Base-by-base conservation (phyloP, 768 basidiomycete genomes). In the Boletus subparvulus region DNA sequence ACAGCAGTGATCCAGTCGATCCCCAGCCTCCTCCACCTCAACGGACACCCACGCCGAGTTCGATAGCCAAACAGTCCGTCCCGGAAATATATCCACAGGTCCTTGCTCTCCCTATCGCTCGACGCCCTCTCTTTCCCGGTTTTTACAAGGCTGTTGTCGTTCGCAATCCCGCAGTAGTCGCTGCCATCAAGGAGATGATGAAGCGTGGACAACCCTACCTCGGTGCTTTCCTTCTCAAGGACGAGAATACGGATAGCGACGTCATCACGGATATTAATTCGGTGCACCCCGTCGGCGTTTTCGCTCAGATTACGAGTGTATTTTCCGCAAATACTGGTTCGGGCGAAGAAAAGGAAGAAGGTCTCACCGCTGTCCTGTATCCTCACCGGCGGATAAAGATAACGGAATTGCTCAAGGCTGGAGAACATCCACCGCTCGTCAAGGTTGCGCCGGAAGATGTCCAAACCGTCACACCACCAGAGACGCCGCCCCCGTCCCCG, bases 101-200 rank as follows among this genome's bases (percentile, higher is more conserved):
- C 42, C 83, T 98, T 28, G 96, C 95, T 3, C 83, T 98, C 0
- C 96, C 96, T 4, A 98, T 98, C 57, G 94, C 94, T 33, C 87
- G 94, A 42, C 83, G 96, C 17, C 96, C 96, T 1, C 86, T 98
- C 45, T 98, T 98, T 76, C 96, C 96, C 5, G 94, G 94, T 32
- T 97, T 98, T 74, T 98, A 98, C 81, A 97, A 98, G 71, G 96
- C 95, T 3, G 95, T 98, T 48, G 94, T 98, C 55, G 82, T 99
- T 50, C 84, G 87, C 21, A 91, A 98, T 62, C 92, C 93, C 0
- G 81, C 85, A 0, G 96, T 99, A 33, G 94, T 98, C 39, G 84
- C 87, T 9, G 93, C 94, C 14, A 90, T 99, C 68, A 92, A 94
- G 74, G 94, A 97, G 69, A 92, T 96, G 85, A 92, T 96, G 83